Percentiles rank a stretch among this genome's conserved stretches.
Conservation (phyloP, 495 filamentous ascomycete species). For the Penicillium ochrochloron region DNA sequence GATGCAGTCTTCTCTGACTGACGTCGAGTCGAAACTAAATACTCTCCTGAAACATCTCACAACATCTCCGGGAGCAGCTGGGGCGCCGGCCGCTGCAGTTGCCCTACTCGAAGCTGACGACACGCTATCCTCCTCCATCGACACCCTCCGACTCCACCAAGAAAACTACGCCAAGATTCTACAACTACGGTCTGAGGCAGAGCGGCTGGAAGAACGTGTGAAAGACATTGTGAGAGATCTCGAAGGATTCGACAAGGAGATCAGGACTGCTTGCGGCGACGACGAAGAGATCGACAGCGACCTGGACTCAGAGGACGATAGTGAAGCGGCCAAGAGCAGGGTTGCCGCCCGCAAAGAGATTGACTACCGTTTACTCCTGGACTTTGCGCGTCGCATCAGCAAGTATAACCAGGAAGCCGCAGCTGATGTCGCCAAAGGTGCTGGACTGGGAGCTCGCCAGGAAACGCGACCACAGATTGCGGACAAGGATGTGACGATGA, state of each 20-base stretch:
- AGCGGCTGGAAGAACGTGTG: slow-evolving; percentile 45
- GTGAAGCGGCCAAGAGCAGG: slow-evolving; percentile 13
- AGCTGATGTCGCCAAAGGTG: slow-evolving; percentile 45
- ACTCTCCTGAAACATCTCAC: slow-evolving; percentile 47
- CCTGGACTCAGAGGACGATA: slow-evolving; percentile 33
- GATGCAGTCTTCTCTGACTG: slow-evolving; percentile 42
- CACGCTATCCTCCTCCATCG: slow-evolving; percentile 41
- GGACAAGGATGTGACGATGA: slow-evolving; percentile 39
- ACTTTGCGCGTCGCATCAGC: slow-evolving; percentile 54
- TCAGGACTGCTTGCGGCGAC: slow-evolving; percentile 39
- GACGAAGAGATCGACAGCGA: slow-evolving; percentile 38
- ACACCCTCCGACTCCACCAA: slow-evolving; percentile 49
- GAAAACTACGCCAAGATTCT: slow-evolving; percentile 48
- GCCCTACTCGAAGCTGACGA: slow-evolving; percentile 51
- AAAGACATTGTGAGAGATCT: slow-evolving; percentile 48
- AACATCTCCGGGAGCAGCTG: slow-evolving; percentile 47
- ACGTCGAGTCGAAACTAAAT: slow-evolving; percentile 49
- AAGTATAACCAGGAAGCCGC: slow-evolving; percentile 55
- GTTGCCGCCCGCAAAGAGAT: slow-evolving; percentile 38
- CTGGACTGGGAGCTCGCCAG: slow-evolving; percentile 18
- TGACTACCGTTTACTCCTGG: slow-evolving; percentile 48
- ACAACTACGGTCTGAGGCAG: slow-evolving; percentile 42
- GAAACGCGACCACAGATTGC: slow-evolving; percentile 21
- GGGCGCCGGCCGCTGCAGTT: slow-evolving; percentile 45
- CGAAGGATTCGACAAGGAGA: slow-evolving; percentile 45